Percentiles rank a stretch among this genome's conserved stretches.
These are phyloP conservation scores for Argentina anserina DNA, from an alignment of 306 rosid species.

Conservation along the genomic window DNA sequence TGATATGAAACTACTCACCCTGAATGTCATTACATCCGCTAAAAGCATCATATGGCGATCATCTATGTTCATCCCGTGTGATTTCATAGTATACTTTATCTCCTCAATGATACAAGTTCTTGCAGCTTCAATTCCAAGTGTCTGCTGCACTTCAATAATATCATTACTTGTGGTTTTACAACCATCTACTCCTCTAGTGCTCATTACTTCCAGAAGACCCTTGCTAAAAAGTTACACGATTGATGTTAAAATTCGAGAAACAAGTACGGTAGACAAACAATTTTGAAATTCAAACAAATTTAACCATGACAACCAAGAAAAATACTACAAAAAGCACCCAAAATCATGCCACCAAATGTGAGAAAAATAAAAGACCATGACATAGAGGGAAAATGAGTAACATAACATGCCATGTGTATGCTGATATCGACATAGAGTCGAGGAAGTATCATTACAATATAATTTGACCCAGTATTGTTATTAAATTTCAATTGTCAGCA, in stretches of 20 bases:
- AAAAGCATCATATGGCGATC: conserved; percentile 93
- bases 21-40: conserved; percentile 85
- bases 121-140: conserved; percentile 93
- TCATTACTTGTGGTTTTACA: conserved; percentile 65
- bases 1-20: conserved; percentile 42
- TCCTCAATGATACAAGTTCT: conserved; percentile 74
- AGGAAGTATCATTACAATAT: neutral
- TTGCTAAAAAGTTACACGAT: conserved; percentile 34
- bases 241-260: conserved; percentile 6
- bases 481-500: neutral
- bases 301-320: neutral
- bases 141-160: conserved; percentile 61
- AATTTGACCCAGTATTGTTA: neutral
- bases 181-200: conserved; percentile 80
- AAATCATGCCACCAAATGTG: neutral
- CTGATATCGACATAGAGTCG: neutral
- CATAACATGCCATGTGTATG: neutral
- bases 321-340: neutral
- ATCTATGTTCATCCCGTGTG: conserved; percentile 84
- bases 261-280: neutral
- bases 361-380: neutral
- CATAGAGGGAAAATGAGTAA: neutral
- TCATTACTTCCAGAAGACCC: conserved; percentile 79
- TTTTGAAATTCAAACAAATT: neutral
- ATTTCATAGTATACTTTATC: conserved; percentile 70